phyloP scores from a whole-genome alignment of 2,329 filamentous ascomycete species.

The Claviceps africana region DNA sequence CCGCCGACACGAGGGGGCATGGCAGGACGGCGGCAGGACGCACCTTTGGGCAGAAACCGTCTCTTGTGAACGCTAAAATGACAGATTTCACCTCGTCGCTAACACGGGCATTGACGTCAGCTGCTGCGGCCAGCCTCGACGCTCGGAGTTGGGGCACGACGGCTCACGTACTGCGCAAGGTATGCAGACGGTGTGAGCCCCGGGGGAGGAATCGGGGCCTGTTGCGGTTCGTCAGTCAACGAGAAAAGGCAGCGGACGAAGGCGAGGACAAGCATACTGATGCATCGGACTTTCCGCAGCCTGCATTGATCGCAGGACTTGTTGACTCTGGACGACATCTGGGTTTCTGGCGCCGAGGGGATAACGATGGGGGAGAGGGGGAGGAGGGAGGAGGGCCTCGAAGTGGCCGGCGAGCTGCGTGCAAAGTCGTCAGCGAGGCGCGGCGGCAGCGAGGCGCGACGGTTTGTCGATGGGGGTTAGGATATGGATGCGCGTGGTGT shows the following conservation, averaged over 20 bases:
- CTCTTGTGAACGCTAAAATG: constrained; percentile 2
- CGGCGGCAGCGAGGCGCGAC: too few relatives aligned
- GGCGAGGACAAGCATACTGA: constrained; percentile 5
- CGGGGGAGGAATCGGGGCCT: constrained; percentile 1
- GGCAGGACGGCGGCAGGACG: background rate
- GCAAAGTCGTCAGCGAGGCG: too few relatives aligned
- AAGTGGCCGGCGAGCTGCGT: too few relatives aligned
- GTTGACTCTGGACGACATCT: constrained; percentile 5
- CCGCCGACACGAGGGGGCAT: background rate
- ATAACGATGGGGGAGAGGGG: background rate
- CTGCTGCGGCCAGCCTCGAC: background rate
- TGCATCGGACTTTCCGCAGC: constrained; percentile 11
- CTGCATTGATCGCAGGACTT: constrained; percentile 12
- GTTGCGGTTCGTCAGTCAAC: background rate
- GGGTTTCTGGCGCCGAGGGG: background rate
- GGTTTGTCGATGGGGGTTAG: too few relatives aligned
- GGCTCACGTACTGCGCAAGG: constrained; percentile 2
- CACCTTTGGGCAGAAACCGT: constrained; percentile 3
- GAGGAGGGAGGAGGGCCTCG: background rate
- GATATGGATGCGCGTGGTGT: too few relatives aligned
- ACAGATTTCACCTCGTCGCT: constrained; percentile 3
- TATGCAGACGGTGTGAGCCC: background rate
- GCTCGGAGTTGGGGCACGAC: background rate
- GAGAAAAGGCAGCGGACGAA: background rate
- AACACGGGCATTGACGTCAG: background rate